These are phyloP conservation scores for Knufia petricola DNA, from an alignment of 2,329 filamentous ascomycete species.

Conservation along the genomic window DNA sequence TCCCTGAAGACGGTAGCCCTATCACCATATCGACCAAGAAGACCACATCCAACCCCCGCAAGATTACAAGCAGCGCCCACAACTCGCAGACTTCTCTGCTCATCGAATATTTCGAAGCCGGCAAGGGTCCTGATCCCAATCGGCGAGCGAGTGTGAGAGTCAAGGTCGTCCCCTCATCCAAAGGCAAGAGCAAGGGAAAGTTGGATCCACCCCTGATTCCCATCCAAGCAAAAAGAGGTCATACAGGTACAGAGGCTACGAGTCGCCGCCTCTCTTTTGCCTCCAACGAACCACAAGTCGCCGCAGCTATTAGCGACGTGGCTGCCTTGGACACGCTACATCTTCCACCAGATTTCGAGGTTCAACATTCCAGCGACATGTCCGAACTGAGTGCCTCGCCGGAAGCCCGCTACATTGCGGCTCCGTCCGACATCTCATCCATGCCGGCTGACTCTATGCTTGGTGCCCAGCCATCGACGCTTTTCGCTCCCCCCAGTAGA, in stretches of 20 bases:
- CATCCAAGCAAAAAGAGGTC: constrained; percentile 52
- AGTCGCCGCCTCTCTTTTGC: constrained; percentile 57
- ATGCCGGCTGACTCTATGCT: constrained; percentile 65
- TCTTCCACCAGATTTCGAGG: constrained; percentile 77
- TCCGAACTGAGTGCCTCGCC: constrained; percentile 50
- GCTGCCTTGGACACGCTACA: constrained; percentile 68
- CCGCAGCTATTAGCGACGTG: constrained; percentile 42
- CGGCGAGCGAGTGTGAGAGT: constrained; percentile 75
- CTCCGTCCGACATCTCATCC: constrained; percentile 75
- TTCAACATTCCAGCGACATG: constrained; percentile 62
- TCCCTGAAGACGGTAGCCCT: constrained; percentile 55
- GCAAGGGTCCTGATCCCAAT: constrained; percentile 50
- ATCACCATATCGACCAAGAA: constrained; percentile 77
- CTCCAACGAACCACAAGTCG: constrained; percentile 22
- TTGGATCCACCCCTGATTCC: constrained; percentile 54
- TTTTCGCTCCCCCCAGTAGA: constrained; percentile 31
- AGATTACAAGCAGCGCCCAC: constrained; percentile 43
- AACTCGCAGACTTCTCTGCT: constrained; percentile 79
- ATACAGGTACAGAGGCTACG: constrained; percentile 58
- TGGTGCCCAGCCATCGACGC: constrained; percentile 40
- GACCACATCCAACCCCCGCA: constrained; percentile 54
- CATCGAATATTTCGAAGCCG: constrained; percentile 89
- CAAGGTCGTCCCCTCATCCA: constrained; percentile 63
- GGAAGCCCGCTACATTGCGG: constrained; percentile 51
- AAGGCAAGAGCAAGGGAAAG: constrained; percentile 39